Conservation (phyloP, 495 filamentous ascomycete species). For the Schizothecium vesticola region DNA sequence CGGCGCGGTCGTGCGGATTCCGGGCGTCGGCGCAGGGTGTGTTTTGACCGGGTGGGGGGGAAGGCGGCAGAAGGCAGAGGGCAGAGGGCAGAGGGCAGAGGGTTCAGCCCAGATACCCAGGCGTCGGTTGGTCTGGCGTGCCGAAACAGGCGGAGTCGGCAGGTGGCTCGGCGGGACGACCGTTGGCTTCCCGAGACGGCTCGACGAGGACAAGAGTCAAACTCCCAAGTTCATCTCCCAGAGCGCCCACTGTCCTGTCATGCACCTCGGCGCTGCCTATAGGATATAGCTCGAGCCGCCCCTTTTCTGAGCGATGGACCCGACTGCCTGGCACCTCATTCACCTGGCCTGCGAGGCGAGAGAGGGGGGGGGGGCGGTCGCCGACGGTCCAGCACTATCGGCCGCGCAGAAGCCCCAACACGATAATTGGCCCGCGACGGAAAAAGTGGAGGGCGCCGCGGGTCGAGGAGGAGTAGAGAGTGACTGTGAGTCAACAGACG, state of each 20-base stretch:
- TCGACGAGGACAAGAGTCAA: background rate
- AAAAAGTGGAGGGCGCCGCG: background rate
- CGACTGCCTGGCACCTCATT: background rate
- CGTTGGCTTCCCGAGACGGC: background rate
- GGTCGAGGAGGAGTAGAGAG: background rate
- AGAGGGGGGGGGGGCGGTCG: background rate
- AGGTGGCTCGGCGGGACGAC: background rate
- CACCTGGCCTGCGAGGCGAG: background rate
- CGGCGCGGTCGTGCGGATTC: background rate
- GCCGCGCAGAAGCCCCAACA: background rate
- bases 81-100: background rate
- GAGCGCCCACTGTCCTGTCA: too few relatives aligned
- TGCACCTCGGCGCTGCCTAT: background rate
- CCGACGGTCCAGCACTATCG: background rate
- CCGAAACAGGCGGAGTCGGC: slow-evolving; percentile 2
- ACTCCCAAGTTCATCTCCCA: too few relatives aligned
- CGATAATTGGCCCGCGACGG: background rate
- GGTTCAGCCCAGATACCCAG: background rate
- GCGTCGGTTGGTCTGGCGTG: background rate
- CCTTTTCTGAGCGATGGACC: background rate
- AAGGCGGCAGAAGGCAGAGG: background rate
- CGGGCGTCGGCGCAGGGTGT: background rate
- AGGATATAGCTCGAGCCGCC: background rate
- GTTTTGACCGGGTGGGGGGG: background rate
- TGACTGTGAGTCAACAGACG: background rate